Evolutionary conservation across 1,284 basidiomycete species (phyloP), one percentile per base, ranked within the genome.

Genomic region (Hypsizygus ulmarius): DNA sequence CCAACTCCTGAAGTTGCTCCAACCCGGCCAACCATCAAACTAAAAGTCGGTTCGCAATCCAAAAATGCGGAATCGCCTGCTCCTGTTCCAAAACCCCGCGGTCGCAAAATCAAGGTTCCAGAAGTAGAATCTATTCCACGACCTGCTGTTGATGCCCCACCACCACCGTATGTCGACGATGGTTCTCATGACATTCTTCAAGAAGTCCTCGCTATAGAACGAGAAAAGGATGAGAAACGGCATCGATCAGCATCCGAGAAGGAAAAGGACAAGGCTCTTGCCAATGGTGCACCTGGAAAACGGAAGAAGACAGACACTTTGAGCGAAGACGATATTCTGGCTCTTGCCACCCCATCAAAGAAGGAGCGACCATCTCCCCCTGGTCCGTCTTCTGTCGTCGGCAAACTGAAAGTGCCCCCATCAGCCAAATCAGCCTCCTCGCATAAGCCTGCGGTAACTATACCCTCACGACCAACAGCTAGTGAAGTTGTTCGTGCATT

Each of bases 121-220:
- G 60, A 65, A 52, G 47, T 55, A 51, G 45, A 62, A 48, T 19
- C 59, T 48, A 47, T 51, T 40, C 59, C 56, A 49, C 49, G 52
- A 40, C 51, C 62, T n/a, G 55, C 68, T 38, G 52, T 69, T 3
- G 79, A 82, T 44, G 72, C 74, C 9, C 81, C 80, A 0, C 80
- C 82, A 2, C 81, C 83, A 3, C 72, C 79, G 3, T 81, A 80
- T 58, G 77, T 85, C 37, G 86, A 88, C 55, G 87, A 89, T 63
- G 86, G 83, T 9, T 85, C 83, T 18, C 79, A 84, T 53, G 87
- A 90, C 59, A 71, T 90, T 36, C 69, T 89, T 2, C 86, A 89
- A 61, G 87, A 90, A 60, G 86, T 90, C 28, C 78, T 90, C 44
- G 87, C 87, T 6, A 86, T 90, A 38, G 87, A 90, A 64, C 73